phyloP scores from a whole-genome alignment of 75 land plant genomes.

The Cupressus sempervirens region DNA sequence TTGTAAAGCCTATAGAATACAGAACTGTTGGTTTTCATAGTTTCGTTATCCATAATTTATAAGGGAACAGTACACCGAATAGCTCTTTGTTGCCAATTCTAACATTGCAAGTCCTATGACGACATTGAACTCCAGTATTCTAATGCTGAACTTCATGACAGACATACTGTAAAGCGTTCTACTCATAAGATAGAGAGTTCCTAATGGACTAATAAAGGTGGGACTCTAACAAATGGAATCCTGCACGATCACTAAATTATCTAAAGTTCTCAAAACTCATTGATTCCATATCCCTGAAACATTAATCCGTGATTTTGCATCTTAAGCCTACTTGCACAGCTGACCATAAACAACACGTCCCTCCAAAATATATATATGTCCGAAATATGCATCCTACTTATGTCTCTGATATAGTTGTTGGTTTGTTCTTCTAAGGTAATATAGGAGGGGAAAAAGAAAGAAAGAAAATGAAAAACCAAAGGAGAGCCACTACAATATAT shows the following conservation, averaged over 20 bases:
- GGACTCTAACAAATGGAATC: neutral
- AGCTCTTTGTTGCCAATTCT: neutral
- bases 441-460: neutral
- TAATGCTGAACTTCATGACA: neutral
- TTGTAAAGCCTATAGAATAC: neutral
- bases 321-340: neutral
- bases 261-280: neutral
- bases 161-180: neutral
- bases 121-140: neutral
- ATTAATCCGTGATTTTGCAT: neutral
- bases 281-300: neutral
- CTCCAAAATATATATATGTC: neutral
- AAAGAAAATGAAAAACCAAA: neutral
- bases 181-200: neutral
- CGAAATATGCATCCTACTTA: neutral
- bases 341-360: neutral
- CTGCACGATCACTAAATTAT: neutral
- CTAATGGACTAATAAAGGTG: neutral
- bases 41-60: neutral
- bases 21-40: neutral
- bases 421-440: neutral
- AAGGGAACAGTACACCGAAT: neutral
- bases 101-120: neutral
- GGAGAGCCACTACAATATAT: neutral
- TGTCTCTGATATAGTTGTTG: neutral